Evolutionary conservation across 129 eudicot species (phyloP), one percentile per base, ranked within the genome.

Genomic region (carrot (Daucus carota)): DNA sequence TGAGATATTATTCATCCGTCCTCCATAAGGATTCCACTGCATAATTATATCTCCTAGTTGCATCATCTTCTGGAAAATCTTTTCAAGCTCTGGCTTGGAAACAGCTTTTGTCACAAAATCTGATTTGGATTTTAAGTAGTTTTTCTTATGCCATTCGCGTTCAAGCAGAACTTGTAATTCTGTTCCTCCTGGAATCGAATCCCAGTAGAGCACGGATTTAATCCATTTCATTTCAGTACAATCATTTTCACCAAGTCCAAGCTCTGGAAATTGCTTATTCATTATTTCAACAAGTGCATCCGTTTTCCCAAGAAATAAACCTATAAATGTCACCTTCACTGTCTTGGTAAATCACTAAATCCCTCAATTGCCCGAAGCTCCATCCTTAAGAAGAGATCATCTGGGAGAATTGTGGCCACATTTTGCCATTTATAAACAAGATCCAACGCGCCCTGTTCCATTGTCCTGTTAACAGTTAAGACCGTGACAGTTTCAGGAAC

Each of bases 21-120:
- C 92, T 6, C 92, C 92, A 33, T 83, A 88, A 0, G 89, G 78
- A 66, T 87, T 87, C 75, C 85, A 87, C 3, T 77, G 82, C 12
- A 82, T 72, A 0, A 79, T 81, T 17, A 81, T 33, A 29, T 24
- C 63, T 0, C 60, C 83, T 34, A 88, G 15, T 46, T 85, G 82
- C 0, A 83, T 70, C 48, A 83, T 28, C 34, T 76, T 78, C 8
- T 76, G 13, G 44, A 81, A 83, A 1, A 85, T 77, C 0, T 72
- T 67, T 29, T 69, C 59, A 17, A 85, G 10, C 34, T 82, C 92
- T 2, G 71, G 54, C 76, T 73, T 83, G 0, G 92, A 12, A 33
- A 85, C 83, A 0, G 80, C 76, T 1, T 81, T 70, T 43, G 78
- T 74, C 1, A 88, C 78, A 15, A 85, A 88, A 33, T 88, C 92